phyloP scores from a whole-genome alignment of 73 alveolate genomes.

The Paramecium caudatum region DNA sequence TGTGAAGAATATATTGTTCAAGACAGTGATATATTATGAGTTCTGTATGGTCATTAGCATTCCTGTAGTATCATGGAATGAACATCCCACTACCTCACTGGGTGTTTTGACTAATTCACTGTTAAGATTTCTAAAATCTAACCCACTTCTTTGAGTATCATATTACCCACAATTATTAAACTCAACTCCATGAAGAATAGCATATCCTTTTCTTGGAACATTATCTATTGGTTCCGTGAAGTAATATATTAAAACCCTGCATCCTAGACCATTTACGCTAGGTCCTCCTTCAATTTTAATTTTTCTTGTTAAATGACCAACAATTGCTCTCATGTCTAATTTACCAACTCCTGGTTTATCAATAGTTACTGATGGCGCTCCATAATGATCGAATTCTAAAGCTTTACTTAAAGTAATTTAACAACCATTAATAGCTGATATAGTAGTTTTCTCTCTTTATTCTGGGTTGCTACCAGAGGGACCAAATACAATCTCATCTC shows the following conservation, averaged over 20 bases:
- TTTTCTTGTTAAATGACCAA: constrained; percentile 71
- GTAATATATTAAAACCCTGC: constrained; percentile 66
- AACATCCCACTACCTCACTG: constrained; percentile 56
- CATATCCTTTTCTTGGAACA: constrained; percentile 61
- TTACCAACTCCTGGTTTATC: constrained; percentile 21
- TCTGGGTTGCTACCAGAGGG: constrained; percentile 69
- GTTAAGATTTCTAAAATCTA: constrained; percentile 62
- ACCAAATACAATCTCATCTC: constrained; percentile 70
- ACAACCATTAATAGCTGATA: constrained; percentile 46
- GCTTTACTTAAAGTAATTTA: constrained; percentile 40
- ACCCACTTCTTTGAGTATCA: constrained; percentile 68
- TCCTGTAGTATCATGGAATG: constrained; percentile 74
- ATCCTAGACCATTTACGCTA: constrained; percentile 59
- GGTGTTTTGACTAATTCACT: not conserved
- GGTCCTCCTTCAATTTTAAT: constrained; percentile 66
- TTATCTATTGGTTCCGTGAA: constrained; percentile 27
- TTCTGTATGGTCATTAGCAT: constrained; percentile 55
- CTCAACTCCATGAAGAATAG: constrained; percentile 67
- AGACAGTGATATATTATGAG: constrained; percentile 13
- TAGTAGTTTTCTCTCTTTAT: constrained; percentile 43
- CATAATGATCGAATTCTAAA: constrained; percentile 68
- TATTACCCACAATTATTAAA: constrained; percentile 71
- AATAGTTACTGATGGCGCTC: constrained; percentile 66
- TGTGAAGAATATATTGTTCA: constrained; percentile 26
- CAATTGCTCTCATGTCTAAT: constrained; percentile 74